Evolutionary conservation across 441 rosid genomes (phyloP).

Genomic region (Pelargonium cotyledonis): DNA sequence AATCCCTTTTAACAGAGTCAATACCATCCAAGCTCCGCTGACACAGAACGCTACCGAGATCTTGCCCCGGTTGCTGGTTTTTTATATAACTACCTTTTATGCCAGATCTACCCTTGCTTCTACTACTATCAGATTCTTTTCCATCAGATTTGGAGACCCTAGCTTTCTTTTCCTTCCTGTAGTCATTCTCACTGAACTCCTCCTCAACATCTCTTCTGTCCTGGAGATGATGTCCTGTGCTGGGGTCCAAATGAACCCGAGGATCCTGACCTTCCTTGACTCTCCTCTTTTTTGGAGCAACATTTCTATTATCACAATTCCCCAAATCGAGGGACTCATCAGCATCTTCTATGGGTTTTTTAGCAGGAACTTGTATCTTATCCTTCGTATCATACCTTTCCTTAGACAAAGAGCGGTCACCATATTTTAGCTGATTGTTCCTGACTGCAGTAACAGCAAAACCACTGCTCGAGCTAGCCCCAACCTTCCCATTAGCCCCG

Average conservation of each 20-base stretch:
- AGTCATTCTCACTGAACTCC: slow-evolving; percentile 50
- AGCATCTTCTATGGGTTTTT: slow-evolving; percentile 41
- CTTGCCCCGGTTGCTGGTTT: slow-evolving; percentile 36
- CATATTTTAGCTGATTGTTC: slow-evolving; percentile 37
- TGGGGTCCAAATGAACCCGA: slow-evolving; percentile 5
- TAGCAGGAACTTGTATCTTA: slow-evolving; percentile 33
- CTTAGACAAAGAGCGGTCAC: slow-evolving; percentile 31
- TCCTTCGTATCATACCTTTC: slow-evolving; percentile 34
- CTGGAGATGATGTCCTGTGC: slow-evolving; percentile 31
- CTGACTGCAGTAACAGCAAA: slow-evolving; percentile 36
- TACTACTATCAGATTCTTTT: slow-evolving; percentile 55
- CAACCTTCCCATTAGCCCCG: slow-evolving; percentile 35
- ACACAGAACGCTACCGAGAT: slow-evolving; percentile 33
- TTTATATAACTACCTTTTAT: slow-evolving; percentile 42
- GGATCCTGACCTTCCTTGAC: slow-evolving; percentile 34
- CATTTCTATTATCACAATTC: slow-evolving; percentile 36
- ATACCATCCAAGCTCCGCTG: slow-evolving; percentile 42
- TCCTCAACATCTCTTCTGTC: slow-evolving; percentile 32
- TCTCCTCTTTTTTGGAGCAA: slow-evolving; percentile 52
- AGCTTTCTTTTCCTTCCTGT: slow-evolving; percentile 57
- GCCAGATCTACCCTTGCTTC: slow-evolving; percentile 45
- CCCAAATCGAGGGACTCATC: slow-evolving; percentile 35
- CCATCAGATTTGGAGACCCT: slow-evolving; percentile 46
- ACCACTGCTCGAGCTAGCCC: slow-evolving; percentile 44
- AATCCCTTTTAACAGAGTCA: slow-evolving; percentile 49